Conservation (phyloP, 2,329 filamentous ascomycete genomes). For the Alternaria novae-zelandiae region DNA sequence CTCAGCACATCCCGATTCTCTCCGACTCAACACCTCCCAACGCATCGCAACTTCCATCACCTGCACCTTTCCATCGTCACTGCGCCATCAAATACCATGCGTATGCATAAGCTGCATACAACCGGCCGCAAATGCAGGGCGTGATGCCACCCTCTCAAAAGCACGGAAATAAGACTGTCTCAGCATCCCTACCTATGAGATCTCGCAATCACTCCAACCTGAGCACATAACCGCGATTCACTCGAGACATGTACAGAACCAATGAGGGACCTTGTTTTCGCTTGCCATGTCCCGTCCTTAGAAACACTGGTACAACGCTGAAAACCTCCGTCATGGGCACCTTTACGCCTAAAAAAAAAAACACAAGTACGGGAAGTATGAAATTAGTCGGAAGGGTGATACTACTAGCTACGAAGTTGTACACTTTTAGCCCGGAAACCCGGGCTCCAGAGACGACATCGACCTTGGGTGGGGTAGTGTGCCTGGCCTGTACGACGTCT, state of each 20-base stretch:
- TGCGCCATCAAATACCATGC: not conserved
- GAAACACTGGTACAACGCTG: no score
- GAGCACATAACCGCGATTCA: not conserved
- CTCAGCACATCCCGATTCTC: conserved; percentile 13
- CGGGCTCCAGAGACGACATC: not conserved
- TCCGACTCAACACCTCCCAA: conserved; percentile 12
- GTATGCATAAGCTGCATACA: not conserved
- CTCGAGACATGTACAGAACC: not conserved
- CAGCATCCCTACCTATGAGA: not conserved
- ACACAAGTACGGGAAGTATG: not conserved
- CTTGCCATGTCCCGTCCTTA: not conserved
- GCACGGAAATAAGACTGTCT: not conserved
- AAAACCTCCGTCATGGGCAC: no score
- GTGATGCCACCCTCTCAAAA: not conserved
- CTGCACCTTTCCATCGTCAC: not conserved
- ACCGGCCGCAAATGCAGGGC: not conserved
- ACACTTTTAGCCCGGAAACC: not conserved
- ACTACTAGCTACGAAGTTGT: not conserved
- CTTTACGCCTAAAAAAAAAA: no score
- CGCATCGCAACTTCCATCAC: not conserved
- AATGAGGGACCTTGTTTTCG: not conserved
- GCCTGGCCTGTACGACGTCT: not conserved
- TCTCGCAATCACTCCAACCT: not conserved
- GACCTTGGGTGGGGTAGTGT: not conserved
- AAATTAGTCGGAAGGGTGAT: not conserved